Evolutionary conservation across 225 moss, liverwort and hornwort genomes (phyloP), one percentile per base, ranked within the genome.

Genomic region (Lunularia cruciata): DNA sequence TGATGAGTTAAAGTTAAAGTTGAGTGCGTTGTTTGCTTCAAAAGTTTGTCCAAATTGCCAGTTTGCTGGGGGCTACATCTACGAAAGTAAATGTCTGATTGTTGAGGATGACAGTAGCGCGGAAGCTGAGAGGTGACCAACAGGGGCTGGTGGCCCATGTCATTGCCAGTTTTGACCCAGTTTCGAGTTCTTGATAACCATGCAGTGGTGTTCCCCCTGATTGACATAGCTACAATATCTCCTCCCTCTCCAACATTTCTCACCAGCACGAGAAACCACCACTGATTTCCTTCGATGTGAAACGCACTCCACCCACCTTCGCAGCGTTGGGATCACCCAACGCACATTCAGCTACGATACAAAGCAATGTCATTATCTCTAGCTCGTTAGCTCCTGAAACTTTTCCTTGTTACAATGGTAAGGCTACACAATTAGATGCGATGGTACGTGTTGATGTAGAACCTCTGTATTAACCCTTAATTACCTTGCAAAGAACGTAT

Each of bases 91-190:
- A 3, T 3, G 26, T 55, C 23, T 55, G 23, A 3, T 9, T 25
- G 2, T 0, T 25, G 8, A 23, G 5, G 19, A 39, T 32, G 3
- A 72, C 31, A 35, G 52, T 73, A 20, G 67, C 79, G 9, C 27
- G 47, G 68, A 83, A 83, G 2, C 68, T 72, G 10, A 83, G 37
- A 22, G 40, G 37, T 83, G 76, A 6, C 72, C 53, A 10, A 26
- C 19, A 19, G 79, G 30, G 31, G 69, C 45, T 0, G 31, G 2
- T 5, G 47, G 62, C 7, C 25, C 18, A 25, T 42, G 33, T 30
- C 40, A 31, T 20, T 48, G 22, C 69, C 81, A 77, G 40, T 75
- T 75, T 37, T 72, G 65, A 13, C 77, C 77, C 77, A 82, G 32
- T 65, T 64, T 16, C 54, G 63, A 0, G 15, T 20, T 55, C 55